Base-by-base conservation (phyloP, 106 monocot genomes). In the Allium cepa region DNA sequence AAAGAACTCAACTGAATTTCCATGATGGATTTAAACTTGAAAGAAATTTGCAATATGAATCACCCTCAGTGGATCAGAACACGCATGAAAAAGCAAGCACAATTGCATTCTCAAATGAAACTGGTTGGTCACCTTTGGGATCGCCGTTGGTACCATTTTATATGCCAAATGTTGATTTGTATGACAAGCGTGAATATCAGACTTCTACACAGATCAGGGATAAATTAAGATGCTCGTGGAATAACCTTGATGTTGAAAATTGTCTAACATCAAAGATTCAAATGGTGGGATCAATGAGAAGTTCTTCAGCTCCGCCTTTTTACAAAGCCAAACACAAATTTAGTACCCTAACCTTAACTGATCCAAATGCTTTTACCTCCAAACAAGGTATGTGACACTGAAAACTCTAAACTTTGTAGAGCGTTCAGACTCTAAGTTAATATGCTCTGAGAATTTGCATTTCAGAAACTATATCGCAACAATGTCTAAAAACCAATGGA, bases 301-400 rank as follows among this genome's bases (percentile, higher is more conserved):
- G 97, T 68, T 64, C 18, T 62, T 93, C 97, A 70, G 92, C 97
- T 58, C 97, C 97, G 47, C 92, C 97, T 59, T 87, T 99, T 76
- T 81, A 81, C 74, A 85, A 70, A 57, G 75, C 60, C 28, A 89
- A 81, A 77, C 56, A 36, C 45, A 92, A 75, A 72, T 85, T 75
- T 66, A 68, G 77, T 45, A 62, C 71, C 47, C 49, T 82, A 75
- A 74, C 36, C 36, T 36, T 36, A 36, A 36, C 36, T 5, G 36
- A 36, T 36, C 36, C 36, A 36, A 36, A 36, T 36, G 36, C 36
- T 36, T 36, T 36, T 36, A 36, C 36, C 36, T 36, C 36, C 36
- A 36, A 36, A 36, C 36, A 36, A 36, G 36, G 36, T 36, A 36
- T 36, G 4, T 5, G 36, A 36, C 36, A 36, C 36, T 36, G 36